Base-by-base conservation (phyloP, 148 eudicot species). In the Bassia scoparia region DNA sequence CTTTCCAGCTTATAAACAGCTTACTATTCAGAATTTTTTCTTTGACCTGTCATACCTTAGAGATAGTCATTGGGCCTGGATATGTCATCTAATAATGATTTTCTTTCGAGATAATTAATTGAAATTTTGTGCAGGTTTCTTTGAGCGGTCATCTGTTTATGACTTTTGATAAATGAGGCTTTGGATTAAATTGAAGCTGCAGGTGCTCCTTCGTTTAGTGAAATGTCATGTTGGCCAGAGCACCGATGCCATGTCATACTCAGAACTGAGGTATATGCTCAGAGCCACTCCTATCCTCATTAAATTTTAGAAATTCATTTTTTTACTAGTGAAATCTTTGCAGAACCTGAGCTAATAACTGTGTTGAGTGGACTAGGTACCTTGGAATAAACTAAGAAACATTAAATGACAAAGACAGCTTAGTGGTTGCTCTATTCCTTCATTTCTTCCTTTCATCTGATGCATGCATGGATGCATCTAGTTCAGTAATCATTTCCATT, bases 141-240 rank as follows among this genome's bases (percentile, higher is more conserved):
- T 78, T 96, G 74, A 89, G 89, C n/a, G n/a, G n/a, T 79, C 99
- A 96, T 89, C 81, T 96, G 71, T 96, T 96, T 78, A 97, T 92
- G 74, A 85, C 87, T 92, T 77, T 80, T 92, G 61, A 96, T 96
- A 79, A 96, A 96, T 55, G 97, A 90, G 80, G 99, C 99, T 31
- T 80, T 96, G 85, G 97, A 96, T 81, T 90, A 84, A 62, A 96
- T 96, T 58, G 99, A 96, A 92, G 94, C 96, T 67, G 96, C 94
- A 29, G 97, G 96, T 52, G 99, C 60, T 81, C 95, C 79, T 96
- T 79, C 99, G 76, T 69, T 83, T 90, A 76, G 90, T 83, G 49
- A 96, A 90, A 77, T 96, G 97, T 70, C 92, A 87, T 74, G 90
- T 96, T 52, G 99, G 99, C 77, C 96, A 96, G 90, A 92, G 83